A percentile compares a stretch with the other conserved stretches of the same genome.
These are phyloP conservation scores for Talaromyces sp. DNA, from an alignment of 2,329 filamentous ascomycete species.

Conservation along the genomic window DNA sequence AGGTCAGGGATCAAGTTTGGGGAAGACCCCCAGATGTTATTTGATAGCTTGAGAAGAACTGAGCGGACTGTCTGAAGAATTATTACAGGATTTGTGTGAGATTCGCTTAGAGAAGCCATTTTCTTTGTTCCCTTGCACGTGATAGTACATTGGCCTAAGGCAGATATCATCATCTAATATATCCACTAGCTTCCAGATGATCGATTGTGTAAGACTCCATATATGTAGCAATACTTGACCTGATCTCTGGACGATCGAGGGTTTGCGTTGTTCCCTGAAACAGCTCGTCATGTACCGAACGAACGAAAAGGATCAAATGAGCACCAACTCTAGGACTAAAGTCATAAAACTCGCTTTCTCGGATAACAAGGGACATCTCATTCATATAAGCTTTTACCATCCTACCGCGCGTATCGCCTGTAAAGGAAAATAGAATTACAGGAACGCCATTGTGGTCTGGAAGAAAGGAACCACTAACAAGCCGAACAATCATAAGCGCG, in stretches of 20 bases:
- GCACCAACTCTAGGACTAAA: neutral
- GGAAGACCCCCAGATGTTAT: too few relatives aligned
- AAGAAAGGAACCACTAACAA: slow-evolving; percentile 1
- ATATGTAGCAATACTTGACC: neutral
- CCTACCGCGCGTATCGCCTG: neutral
- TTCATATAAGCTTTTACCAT: neutral
- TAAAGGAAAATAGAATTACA: neutral
- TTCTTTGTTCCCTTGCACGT: too few relatives aligned
- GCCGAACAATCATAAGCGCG: slow-evolving; percentile 2
- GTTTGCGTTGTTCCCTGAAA: neutral
- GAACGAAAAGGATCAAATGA: neutral
- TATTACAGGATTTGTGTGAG: too few relatives aligned
- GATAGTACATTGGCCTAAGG: too few relatives aligned
- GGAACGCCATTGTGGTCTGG: slow-evolving; percentile 2
- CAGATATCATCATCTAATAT: too few relatives aligned
- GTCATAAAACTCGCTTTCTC: neutral
- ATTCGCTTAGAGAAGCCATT: too few relatives aligned
- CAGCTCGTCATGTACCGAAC: neutral
- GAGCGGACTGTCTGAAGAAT: too few relatives aligned
- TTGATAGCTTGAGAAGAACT: too few relatives aligned
- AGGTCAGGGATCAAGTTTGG: too few relatives aligned
- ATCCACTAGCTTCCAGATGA: neutral
- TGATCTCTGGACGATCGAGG: neutral
- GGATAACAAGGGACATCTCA: neutral
- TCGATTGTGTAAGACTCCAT: neutral